A percentile compares a stretch with the other conserved stretches of the same genome.
phyloP scores from a whole-genome alignment of 2,329 filamentous ascomycete species.

The Ciborinia camelliae region DNA sequence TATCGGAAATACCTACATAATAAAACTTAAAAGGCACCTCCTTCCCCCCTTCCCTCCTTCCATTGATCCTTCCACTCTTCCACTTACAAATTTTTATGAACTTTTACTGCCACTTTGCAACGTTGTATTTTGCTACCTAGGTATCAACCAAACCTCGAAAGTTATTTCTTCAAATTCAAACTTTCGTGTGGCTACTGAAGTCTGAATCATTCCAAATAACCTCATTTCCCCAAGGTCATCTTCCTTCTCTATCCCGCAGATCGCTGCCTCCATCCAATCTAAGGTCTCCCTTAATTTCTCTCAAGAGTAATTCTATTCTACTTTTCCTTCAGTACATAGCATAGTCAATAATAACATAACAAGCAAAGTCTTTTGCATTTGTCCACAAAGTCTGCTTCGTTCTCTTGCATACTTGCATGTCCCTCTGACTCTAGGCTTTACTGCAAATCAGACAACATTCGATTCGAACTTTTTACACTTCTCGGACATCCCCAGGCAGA shows the following conservation, averaged over 20 bases:
- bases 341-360: conserved; percentile 52
- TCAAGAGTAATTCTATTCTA: conserved; percentile 26
- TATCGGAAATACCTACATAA: too few relatives aligned
- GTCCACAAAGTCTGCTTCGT: conserved; percentile 37
- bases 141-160: too few relatives aligned
- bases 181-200: conserved; percentile 7
- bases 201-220: conserved; percentile 19
- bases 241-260: conserved; percentile 21
- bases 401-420: conserved; percentile 31
- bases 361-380: conserved; percentile 32
- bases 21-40: neutral
- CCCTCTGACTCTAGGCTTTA: conserved; percentile 34
- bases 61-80: too few relatives aligned
- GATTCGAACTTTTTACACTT: conserved; percentile 14
- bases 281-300: conserved; percentile 28
- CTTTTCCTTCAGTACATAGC: conserved; percentile 43
- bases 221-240: conserved; percentile 18
- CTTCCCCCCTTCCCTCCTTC: neutral
- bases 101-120: too few relatives aligned
- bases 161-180: neutral
- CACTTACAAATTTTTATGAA: too few relatives aligned
- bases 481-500: neutral
- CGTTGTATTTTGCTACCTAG: too few relatives aligned
- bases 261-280: neutral
- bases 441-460: conserved; percentile 27